Evolutionary conservation across 2,329 filamentous ascomycete genomes (phyloP), one percentile per base, ranked within the genome.

Genomic region (Lasiodiplodia citricola): DNA sequence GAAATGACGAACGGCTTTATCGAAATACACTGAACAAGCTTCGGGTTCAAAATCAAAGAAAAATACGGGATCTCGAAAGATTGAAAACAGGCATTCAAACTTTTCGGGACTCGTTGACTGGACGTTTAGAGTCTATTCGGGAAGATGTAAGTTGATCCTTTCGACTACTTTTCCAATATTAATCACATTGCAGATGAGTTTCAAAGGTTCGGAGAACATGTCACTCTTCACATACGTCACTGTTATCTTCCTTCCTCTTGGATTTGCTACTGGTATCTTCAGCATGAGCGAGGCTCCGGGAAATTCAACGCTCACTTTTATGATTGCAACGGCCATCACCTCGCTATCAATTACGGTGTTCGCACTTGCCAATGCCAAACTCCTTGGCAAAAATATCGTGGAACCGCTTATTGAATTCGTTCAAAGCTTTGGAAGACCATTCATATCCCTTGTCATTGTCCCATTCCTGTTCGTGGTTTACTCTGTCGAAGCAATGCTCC

Each of bases 161-260:
- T 8, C 31, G 2, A n/a, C 2, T 1, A 0, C 0, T 7, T 7
- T 18, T 8, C 10, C 2, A 2, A n/a, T 7, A 18, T 14, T n/a
- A 8, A 18, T 10, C 6, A 3, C 2, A n/a, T n/a, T 18, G 0
- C 41, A 44, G 41, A 69, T 72, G 18, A 71, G 67, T 18, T 71
- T 72, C 18, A 55, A 47, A 10, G 63, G 74, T 21, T 71, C 73
- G 1, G 72, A 77, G 52, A 76, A 78, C 50, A 74, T 79, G 47
- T 72, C 71, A 0, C 71, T 75, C 21, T 79, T 80, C 67, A 80
- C 78, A 0, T 78, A 79, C 51, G 75, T 78, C 1, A 80, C 77
- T 0, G 75, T 78, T 2, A 72, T 80, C 18, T 80, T 80, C 67
- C 70, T 80, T 2, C 77, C 77, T 0, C 70, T 77, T 0, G 74